Evolutionary conservation across 352 stramenopile genomes (phyloP).

Genomic region (Pythium phragmitis): DNA sequence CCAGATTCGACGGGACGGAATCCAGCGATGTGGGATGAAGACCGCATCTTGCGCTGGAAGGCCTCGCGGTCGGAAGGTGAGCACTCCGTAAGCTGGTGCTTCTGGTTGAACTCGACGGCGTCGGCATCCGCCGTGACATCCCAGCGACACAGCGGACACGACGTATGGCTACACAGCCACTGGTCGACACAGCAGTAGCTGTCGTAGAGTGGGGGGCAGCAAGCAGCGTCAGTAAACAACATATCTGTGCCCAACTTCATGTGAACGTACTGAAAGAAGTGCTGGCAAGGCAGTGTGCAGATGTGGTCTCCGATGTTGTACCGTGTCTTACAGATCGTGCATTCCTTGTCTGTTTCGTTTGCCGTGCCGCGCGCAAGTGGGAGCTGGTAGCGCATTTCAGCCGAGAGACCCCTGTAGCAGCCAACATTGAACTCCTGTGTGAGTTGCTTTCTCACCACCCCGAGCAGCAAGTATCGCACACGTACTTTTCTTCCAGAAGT

Average conservation of each 20-base stretch:
- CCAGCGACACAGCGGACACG: conserved; percentile 78
- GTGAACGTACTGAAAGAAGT: conserved; percentile 82
- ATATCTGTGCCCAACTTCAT: neutral
- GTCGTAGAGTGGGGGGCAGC: neutral
- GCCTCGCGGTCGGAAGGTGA: conserved; percentile 65
- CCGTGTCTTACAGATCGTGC: conserved; percentile 80
- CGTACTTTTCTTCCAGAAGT: conserved; percentile 73
- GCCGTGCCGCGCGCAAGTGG: conserved; percentile 73
- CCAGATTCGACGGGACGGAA: conserved; percentile 76
- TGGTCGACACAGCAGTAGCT: conserved; percentile 84
- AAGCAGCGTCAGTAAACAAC: neutral
- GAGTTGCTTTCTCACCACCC: neutral
- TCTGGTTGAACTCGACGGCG: conserved; percentile 31
- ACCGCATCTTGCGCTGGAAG: conserved; percentile 73
- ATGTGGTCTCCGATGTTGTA: conserved; percentile 87
- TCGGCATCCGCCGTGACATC: conserved; percentile 67
- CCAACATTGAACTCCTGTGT: neutral
- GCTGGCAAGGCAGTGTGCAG: conserved; percentile 76
- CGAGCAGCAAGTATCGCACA: conserved; percentile 4
- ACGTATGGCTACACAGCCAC: conserved; percentile 86
- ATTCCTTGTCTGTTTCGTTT: conserved; percentile 84
- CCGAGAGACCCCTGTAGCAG: conserved; percentile 51
- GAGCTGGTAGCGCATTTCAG: conserved; percentile 80
- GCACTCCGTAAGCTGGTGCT: conserved; percentile 82
- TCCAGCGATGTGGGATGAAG: conserved; percentile 58